Percentiles rank a stretch among this genome's conserved stretches.
Evolutionary conservation across 768 basidiomycete species (phyloP).

Genomic region (Melanogaster broomeanus): DNA sequence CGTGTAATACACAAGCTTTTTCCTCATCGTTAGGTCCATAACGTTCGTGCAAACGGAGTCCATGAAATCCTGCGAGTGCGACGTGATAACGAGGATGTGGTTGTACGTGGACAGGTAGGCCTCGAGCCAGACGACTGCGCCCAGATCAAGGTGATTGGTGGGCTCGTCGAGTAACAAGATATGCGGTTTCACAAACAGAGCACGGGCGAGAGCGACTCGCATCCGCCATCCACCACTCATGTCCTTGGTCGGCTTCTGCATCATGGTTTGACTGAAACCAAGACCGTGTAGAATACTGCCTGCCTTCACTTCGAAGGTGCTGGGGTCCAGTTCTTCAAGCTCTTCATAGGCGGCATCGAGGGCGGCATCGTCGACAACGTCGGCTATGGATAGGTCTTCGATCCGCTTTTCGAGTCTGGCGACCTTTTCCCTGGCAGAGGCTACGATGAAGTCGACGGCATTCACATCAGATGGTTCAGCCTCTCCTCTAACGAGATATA

Average conservation of each 20-base stretch:
- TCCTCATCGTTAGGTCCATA: constrained; percentile 92
- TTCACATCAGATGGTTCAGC: constrained; percentile 95
- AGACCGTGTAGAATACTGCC: constrained; percentile 97
- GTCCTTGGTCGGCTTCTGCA: constrained; percentile 95
- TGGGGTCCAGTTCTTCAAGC: constrained; percentile 95
- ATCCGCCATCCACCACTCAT: constrained; percentile 99
- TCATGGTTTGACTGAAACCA: constrained; percentile 88
- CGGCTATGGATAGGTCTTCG: constrained; percentile 90
- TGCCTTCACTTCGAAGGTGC: constrained; percentile 94
- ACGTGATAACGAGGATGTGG: constrained; percentile 96
- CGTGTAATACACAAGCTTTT: constrained; percentile 91
- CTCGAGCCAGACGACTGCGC: constrained; percentile 98
- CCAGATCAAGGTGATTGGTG: constrained; percentile 92
- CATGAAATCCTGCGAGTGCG: constrained; percentile 99
- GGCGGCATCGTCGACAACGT: constrained; percentile 83
- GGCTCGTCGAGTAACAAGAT: constrained; percentile 91
- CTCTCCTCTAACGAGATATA: constrained; percentile 95
- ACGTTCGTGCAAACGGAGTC: constrained; percentile 96
- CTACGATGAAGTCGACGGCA: constrained; percentile 96
- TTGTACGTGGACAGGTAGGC: constrained; percentile 98
- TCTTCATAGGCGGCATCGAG: constrained; percentile 93
- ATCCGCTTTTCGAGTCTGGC: constrained; percentile 91
- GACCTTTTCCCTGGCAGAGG: constrained; percentile 90
- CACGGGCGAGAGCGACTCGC: constrained; percentile 95
- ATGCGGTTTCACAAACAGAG: constrained; percentile 96